These are phyloP conservation scores for Metschnikowia anglica DNA, from an alignment of 805 yeast genomes.

Conservation along the genomic window DNA sequence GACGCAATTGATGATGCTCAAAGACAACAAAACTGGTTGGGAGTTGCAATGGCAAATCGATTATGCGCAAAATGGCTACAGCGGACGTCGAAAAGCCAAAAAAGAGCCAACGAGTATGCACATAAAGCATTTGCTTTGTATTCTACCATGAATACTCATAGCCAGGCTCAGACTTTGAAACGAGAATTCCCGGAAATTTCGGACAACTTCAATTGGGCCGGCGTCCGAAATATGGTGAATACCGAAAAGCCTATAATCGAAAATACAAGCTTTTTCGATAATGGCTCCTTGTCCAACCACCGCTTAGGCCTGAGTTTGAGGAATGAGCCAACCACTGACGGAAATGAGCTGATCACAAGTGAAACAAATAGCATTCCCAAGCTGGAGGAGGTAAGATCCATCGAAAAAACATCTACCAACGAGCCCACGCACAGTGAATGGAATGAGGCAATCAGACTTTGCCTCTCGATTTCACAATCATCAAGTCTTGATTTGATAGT, in stretches of 20 bases:
- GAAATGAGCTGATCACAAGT: background rate
- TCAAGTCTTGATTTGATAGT: conserved; percentile 38
- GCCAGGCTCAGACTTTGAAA: conserved; percentile 26
- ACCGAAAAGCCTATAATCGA: conserved; percentile 6
- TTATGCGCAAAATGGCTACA: conserved; percentile 45
- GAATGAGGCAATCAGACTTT: conserved; percentile 43
- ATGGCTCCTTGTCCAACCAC: background rate
- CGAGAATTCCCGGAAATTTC: conserved; percentile 29
- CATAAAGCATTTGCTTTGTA: conserved; percentile 37
- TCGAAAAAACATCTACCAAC: conserved; percentile 1
- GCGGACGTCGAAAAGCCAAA: conserved; percentile 22
- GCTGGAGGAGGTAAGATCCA: conserved; percentile 6
- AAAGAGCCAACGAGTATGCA: conserved; percentile 37
- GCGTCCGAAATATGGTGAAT: conserved; percentile 21
- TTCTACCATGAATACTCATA: conserved; percentile 28
- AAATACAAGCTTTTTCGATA: conserved; percentile 11
- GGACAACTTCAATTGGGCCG: conserved; percentile 33
- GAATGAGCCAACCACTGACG: background rate
- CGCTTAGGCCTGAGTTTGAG: background rate
- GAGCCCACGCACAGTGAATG: conserved; percentile 18
- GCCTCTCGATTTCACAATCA: conserved; percentile 51
- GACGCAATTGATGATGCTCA: conserved; percentile 43
- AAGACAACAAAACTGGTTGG: conserved; percentile 31
- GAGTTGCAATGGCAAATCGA: conserved; percentile 41
- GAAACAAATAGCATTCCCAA: conserved; percentile 6